Evolutionary conservation across 345 rosid genomes (phyloP).

Genomic region (Iberis pinnata): DNA sequence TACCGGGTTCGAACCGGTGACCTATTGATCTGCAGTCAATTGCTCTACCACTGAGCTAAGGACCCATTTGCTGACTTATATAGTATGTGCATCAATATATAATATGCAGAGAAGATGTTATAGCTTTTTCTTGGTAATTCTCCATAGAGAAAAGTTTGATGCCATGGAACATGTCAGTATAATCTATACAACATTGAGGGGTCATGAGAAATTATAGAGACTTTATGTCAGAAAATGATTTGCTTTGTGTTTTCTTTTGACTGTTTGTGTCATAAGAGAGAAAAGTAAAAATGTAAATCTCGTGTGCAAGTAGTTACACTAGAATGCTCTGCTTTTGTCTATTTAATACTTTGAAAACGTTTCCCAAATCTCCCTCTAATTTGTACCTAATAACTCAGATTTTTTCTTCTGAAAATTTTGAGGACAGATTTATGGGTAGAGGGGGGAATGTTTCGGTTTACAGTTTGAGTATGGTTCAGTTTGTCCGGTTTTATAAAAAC

Average conservation of each 20-base stretch:
- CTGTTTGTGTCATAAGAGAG: too few relatives aligned
- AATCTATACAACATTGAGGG: not conserved
- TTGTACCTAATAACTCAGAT: conserved; percentile 17
- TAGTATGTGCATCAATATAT: too few relatives aligned
- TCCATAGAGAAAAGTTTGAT: not conserved
- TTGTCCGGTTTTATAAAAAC: too few relatives aligned
- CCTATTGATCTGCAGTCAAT: conserved; percentile 78
- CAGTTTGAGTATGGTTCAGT: too few relatives aligned
- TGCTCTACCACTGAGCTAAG: conserved; percentile 80
- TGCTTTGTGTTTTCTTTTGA: too few relatives aligned
- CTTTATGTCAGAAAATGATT: conserved; percentile 55
- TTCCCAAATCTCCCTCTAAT: conserved; percentile 14
- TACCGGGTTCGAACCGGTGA: conserved; percentile 31
- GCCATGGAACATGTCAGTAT: conserved; percentile 3
- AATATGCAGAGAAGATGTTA: too few relatives aligned
- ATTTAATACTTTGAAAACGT: conserved; percentile 9
- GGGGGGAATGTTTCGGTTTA: too few relatives aligned
- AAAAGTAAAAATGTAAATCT: conserved; percentile 22
- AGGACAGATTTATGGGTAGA: too few relatives aligned
- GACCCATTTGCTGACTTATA: too few relatives aligned
- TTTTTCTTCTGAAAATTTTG: too few relatives aligned
- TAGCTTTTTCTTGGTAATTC: too few relatives aligned
- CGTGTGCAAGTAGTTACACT: conserved; percentile 34
- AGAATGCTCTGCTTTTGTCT: conserved; percentile 29
- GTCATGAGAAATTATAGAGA: conserved; percentile 9